Base-by-base conservation (phyloP, 1,284 basidiomycete genomes). In the Gastroboletus turbinatus region DNA sequence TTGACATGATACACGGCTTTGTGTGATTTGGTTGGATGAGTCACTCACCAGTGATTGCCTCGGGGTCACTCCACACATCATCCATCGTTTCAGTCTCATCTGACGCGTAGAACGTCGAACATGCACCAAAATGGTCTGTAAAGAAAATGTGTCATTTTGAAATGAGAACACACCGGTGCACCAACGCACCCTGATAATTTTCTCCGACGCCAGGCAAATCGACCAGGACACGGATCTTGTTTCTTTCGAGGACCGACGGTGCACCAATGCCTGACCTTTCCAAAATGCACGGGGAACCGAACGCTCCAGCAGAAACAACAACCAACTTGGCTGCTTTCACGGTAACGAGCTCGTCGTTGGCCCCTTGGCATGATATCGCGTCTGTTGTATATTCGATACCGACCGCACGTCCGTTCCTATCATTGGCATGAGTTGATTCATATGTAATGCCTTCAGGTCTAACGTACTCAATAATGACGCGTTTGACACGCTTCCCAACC, bases 191-290 rank as follows among this genome's bases (percentile, higher is more conserved):
- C 65, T 79, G 75, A 55, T 80, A 82, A 27, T 78, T 72, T 59
- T 82, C 78, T 8, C 85, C 85, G 0, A 87, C 84, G 4, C 82
- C 83, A 6, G 79, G 78, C 6, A 85, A 69, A 44, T 84, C 76
- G 7, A 83, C 60, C 1, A 78, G 27, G 17, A 72, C 67, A 16
- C 61, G 38, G 23, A 87, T 67, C 2, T 74, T 75, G 42, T 73
- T 64, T 48, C 75, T 70, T 39, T 74, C 62, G 14, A 86, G 67
- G 9, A 82, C 60, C 0, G 70, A 66, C 14, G 66, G 60, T 0
- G 71, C 63, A 2, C 82, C 82, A 39, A 84, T 76, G 5, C 81
- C 81, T 0, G 81, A 82, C 47, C 81, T 73, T 63, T 83, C 82
- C 17, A 84, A 69, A 45, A 85, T 81, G 2, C 74, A 63, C 2